Percentiles rank a stretch among this genome's conserved stretches.
Conservation (phyloP, 208 protist genomes). For the Trypanosoma vivax region DNA sequence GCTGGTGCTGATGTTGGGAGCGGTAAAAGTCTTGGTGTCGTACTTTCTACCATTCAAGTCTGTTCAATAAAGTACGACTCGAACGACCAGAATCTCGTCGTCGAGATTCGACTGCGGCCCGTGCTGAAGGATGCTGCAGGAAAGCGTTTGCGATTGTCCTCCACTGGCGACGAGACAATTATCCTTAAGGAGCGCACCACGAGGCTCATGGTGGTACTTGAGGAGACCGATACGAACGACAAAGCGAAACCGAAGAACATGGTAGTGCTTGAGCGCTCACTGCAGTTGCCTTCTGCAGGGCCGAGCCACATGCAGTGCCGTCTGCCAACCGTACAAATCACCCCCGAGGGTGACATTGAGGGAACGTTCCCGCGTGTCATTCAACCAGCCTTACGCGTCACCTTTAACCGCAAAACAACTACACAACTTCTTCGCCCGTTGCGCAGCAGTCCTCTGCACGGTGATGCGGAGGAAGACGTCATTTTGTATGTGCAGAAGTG, state of each 20-base stretch:
- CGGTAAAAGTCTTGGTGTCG: constrained; percentile 20
- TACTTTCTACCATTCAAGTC: constrained; percentile 46
- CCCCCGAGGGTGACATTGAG: constrained; percentile 31
- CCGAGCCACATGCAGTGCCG: constrained; percentile 35
- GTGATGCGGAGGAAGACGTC: constrained; percentile 55
- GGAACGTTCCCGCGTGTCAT: constrained; percentile 42
- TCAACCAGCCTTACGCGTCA: constrained; percentile 41
- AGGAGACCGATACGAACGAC: constrained; percentile 4
- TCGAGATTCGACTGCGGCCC: constrained; percentile 58
- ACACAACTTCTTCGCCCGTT: constrained; percentile 45
- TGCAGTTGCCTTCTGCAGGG: constrained; percentile 31
- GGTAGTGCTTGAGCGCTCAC: constrained; percentile 54
- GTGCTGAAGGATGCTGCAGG: constrained; percentile 36
- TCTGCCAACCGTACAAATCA: constrained; percentile 44
- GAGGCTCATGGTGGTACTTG: constrained; percentile 61
- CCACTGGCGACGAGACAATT: constrained; percentile 40
- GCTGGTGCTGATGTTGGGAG: constrained; percentile 3
- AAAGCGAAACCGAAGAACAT: constrained; percentile 12
- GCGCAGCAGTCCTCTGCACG: constrained; percentile 39
- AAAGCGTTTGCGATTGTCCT: constrained; percentile 27
- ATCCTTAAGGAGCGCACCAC: constrained; percentile 52
- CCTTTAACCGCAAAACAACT: constrained; percentile 29
- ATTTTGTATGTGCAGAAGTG: constrained; percentile 69
- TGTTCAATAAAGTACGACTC: constrained; percentile 43
- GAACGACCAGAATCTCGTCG: constrained; percentile 20